Conservation (phyloP, 768 basidiomycete species). For the Termitomyces sp. region DNA sequence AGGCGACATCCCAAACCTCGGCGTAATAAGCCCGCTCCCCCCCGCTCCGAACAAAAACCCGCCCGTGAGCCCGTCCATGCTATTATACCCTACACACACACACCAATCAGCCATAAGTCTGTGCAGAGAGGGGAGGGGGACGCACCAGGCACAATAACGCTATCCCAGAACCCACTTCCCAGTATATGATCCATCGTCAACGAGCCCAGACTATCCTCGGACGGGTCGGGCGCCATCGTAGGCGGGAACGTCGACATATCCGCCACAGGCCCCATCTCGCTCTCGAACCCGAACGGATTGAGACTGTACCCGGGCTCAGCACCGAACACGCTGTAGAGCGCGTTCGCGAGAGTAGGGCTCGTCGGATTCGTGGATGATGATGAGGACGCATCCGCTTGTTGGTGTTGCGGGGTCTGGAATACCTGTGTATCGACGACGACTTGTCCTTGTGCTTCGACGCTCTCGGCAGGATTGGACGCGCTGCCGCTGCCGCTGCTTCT, state of each 20-base stretch:
- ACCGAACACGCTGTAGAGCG: constrained; percentile 9
- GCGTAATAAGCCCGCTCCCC: constrained; percentile 80
- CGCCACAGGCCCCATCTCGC: constrained; percentile 81
- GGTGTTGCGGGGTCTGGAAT: neutral
- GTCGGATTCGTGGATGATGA: neutral
- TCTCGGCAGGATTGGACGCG: neutral
- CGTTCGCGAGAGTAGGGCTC: no score
- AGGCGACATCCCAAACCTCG: constrained; percentile 56
- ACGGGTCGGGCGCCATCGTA: constrained; percentile 62
- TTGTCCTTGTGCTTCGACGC: neutral
- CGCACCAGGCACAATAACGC: constrained; percentile 78
- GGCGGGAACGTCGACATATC: constrained; percentile 85
- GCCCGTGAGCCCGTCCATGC: constrained; percentile 77
- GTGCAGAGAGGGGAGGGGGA: no score
- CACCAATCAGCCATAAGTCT: no score
- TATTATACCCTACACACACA: constrained; percentile 57
- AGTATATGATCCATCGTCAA: constrained; percentile 83
- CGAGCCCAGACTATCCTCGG: constrained; percentile 34
- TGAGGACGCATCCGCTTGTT: no score
- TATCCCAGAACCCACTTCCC: constrained; percentile 82
- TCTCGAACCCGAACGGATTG: constrained; percentile 63
- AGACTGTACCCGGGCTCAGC: constrained; percentile 25
- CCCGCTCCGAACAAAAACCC: constrained; percentile 84
- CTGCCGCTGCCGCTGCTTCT: constrained; percentile 19
- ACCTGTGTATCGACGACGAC: neutral